phyloP scores from a whole-genome alignment of 1,284 basidiomycete species.

The Cryptococcus wingfieldii region DNA sequence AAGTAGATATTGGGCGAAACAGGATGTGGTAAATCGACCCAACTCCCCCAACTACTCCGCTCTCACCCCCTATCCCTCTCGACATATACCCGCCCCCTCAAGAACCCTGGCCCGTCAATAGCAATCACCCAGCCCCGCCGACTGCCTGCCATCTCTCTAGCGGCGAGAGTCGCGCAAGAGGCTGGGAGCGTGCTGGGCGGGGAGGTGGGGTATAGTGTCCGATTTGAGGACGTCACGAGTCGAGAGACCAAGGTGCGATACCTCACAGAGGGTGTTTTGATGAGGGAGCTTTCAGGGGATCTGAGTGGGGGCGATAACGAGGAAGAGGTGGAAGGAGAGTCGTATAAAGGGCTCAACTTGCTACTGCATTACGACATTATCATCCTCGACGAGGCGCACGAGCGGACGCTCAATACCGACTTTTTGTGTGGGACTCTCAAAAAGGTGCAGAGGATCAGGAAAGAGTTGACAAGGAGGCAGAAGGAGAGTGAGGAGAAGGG shows the following conservation, averaged over 20 bases:
- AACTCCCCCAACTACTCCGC: conserved; percentile 85
- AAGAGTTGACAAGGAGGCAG: conserved; percentile 48
- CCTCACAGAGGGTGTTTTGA: conserved; percentile 93
- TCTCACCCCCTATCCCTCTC: conserved; percentile 37
- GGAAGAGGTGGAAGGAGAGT: not conserved
- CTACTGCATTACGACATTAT: conserved; percentile 82
- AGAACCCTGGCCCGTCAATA: conserved; percentile 62
- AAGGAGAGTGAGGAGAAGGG: conserved; percentile 49
- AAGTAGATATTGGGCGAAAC: conserved; percentile 80
- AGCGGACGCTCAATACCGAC: conserved; percentile 90
- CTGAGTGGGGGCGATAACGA: not conserved
- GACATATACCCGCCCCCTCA: conserved; percentile 11
- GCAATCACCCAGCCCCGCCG: conserved; percentile 89
- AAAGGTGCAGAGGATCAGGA: conserved; percentile 71
- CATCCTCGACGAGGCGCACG: conserved; percentile 95
- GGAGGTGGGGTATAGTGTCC: conserved; percentile 87
- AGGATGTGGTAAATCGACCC: conserved; percentile 96
- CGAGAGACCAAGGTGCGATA: conserved; percentile 76
- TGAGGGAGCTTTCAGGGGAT: conserved; percentile 65
- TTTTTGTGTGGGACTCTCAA: conserved; percentile 88
- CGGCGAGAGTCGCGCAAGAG: conserved; percentile 81
- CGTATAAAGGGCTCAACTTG: conserved; percentile 43
- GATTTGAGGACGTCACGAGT: conserved; percentile 81
- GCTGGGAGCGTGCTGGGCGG: conserved; percentile 65
- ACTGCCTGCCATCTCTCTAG: conserved; percentile 90